Evolutionary conservation across 202 grass and related monocot genomes (phyloP).

Genomic region (Zizania palustris): DNA sequence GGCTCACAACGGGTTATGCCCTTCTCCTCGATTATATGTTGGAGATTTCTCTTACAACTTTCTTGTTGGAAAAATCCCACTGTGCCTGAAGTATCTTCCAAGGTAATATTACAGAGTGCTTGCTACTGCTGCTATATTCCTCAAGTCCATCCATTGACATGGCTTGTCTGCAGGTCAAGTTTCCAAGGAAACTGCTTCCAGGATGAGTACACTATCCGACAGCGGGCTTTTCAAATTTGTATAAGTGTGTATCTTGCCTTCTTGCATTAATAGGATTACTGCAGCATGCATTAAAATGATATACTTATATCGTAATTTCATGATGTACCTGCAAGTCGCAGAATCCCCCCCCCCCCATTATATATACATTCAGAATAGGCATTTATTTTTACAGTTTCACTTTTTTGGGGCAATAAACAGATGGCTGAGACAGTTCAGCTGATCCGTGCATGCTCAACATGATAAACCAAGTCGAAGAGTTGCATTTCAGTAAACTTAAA

Average conservation of each 20-base stretch:
- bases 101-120: slow-evolving; percentile 56
- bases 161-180: slow-evolving; percentile 63
- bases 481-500: background rate
- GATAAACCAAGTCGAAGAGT: background rate
- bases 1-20: slow-evolving; percentile 65
- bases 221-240: slow-evolving; percentile 71
- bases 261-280: slow-evolving; percentile 9
- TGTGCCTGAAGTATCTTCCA: slow-evolving; percentile 94
- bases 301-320: slow-evolving; percentile 12
- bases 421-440: background rate
- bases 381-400: slow-evolving; percentile 11
- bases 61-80: slow-evolving; percentile 85
- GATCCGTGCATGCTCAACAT: background rate
- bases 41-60: slow-evolving; percentile 99
- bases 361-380: background rate
- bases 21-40: slow-evolving; percentile 58
- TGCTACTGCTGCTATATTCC: slow-evolving; percentile 25
- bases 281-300: background rate
- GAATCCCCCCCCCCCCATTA: background rate
- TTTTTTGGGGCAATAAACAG: background rate
- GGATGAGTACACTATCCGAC: slow-evolving; percentile 73
- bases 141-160: slow-evolving; percentile 37
- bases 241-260: slow-evolving; percentile 48
- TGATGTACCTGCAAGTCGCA: slow-evolving; percentile 4
- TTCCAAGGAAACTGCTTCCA: slow-evolving; percentile 98